These are phyloP conservation scores for Epipyxis sp. DNA, from an alignment of 108 stramenopile genomes.

Conservation along the genomic window DNA sequence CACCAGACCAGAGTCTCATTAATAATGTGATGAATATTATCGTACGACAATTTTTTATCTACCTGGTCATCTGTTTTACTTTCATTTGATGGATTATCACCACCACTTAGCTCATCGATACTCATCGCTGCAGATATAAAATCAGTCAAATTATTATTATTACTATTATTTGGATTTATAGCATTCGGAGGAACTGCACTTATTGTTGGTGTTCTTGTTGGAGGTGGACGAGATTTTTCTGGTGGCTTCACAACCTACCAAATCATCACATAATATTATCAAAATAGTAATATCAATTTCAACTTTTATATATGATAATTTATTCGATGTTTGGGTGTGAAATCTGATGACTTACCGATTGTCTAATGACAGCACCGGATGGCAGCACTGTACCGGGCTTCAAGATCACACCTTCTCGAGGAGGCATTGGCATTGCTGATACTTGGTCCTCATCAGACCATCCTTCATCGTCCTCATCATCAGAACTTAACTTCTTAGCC, in stretches of 20 bases:
- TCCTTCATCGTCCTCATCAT: conserved; percentile 13
- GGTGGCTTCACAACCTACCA: conserved; percentile 13
- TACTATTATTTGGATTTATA: neutral
- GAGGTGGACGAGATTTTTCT: neutral
- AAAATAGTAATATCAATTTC: neutral
- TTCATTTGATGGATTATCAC: neutral
- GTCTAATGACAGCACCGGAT: conserved; percentile 1
- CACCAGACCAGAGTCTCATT: neutral
- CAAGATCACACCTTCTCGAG: neutral
- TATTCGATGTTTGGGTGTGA: too few species aligned
- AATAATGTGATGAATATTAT: neutral
- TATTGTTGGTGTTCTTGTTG: neutral
- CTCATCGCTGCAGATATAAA: neutral
- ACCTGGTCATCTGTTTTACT: neutral
- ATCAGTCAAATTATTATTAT: neutral
- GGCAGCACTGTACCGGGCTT: neutral
- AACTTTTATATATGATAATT: neutral
- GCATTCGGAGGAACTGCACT: neutral
- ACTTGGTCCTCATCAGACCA: conserved; percentile 4
- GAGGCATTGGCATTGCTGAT: neutral
- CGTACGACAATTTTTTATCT: too few species aligned
- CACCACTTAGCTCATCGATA: neutral
- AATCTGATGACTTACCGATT: conserved; percentile 4
- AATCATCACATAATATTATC: neutral
- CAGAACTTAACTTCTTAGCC: too few species aligned